Base-by-base conservation (phyloP, 257 asterid genomes). In the Thymus mandschuricus region DNA sequence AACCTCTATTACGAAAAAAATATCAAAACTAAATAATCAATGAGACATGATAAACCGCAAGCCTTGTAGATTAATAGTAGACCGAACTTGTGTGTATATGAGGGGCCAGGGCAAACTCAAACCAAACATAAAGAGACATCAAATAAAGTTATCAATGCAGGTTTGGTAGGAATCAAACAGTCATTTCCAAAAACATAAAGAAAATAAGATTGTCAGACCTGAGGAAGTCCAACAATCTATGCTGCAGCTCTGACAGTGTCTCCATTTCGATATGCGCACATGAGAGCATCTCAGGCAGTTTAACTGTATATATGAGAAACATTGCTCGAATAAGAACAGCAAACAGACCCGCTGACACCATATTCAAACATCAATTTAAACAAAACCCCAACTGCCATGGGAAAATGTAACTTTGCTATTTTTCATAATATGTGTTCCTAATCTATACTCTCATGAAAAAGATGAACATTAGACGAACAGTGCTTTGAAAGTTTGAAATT, bases 261-360 rank as follows among this genome's bases (percentile, higher is more conserved):
- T 75, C 85, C 63, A 35, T 85, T 64, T 86, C 89, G 66, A 88
- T 85, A 48, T 62, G 77, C 51, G 82, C 74, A 27, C 57, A 41
- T 31, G 81, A 75, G 52, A 86, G 84, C 81, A 87, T 69, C 77
- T 91, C 89, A 0, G 96, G 97, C 75, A 88, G 76, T 81, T 91
- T 91, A 67, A 91, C 96, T 91, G 87, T 49, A 71, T 49, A 71
- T 33, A 75, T 66, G 74, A 67, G 71, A 65, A 58, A 68, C 56
- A 6, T 31, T n/a, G 48, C 27, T 70, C 15, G 35, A 7, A 54
- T 44, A 66, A 30, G 8, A 80, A 58, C 15, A 30, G 21, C 43
- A 55, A 38, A 34, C 11, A 66, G 29, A 50, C 28, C 10, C 10
- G 1, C 4, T 28, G 3, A 4, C 59, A 52, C 59, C 3, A 51